Conservation (phyloP, 2,329 filamentous ascomycete genomes). For the Penicillium sp. region DNA sequence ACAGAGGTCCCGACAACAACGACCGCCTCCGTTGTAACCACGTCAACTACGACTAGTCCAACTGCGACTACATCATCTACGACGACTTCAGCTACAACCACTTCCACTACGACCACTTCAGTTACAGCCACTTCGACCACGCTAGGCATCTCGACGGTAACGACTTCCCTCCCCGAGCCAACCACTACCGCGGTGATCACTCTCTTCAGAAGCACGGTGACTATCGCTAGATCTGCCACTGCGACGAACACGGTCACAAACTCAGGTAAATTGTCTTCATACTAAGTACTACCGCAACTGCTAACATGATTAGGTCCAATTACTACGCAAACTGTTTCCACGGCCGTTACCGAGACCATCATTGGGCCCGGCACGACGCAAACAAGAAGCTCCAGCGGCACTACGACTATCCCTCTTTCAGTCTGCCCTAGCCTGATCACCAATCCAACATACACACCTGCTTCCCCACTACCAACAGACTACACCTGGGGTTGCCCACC, state of each 20-base stretch:
- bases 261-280: conserved; percentile 3
- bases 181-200: neutral
- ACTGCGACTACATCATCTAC: neutral
- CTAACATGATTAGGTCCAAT: conserved; percentile 2
- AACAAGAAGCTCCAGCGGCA: neutral
- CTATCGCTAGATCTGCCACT: neutral
- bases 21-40: neutral
- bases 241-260: neutral
- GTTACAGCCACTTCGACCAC: neutral
- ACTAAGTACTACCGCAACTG: no score
- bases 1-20: no score
- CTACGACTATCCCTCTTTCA: conserved; percentile 9
- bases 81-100: neutral
- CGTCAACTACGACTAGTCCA: neutral
- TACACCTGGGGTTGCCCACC: conserved; percentile 45
- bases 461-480: conserved; percentile 24
- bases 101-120: neutral
- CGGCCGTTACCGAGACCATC: neutral
- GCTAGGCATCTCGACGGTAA: neutral
- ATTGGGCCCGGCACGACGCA: neutral
- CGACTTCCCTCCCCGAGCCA: neutral
- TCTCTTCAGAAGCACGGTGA: conserved; percentile 1
- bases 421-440: conserved; percentile 27
- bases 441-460: conserved; percentile 31
- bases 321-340: neutral